Percentiles rank a stretch among this genome's conserved stretches.
Evolutionary conservation across 1,284 basidiomycete genomes (phyloP).

Genomic region (Trichosporon ovoides): DNA sequence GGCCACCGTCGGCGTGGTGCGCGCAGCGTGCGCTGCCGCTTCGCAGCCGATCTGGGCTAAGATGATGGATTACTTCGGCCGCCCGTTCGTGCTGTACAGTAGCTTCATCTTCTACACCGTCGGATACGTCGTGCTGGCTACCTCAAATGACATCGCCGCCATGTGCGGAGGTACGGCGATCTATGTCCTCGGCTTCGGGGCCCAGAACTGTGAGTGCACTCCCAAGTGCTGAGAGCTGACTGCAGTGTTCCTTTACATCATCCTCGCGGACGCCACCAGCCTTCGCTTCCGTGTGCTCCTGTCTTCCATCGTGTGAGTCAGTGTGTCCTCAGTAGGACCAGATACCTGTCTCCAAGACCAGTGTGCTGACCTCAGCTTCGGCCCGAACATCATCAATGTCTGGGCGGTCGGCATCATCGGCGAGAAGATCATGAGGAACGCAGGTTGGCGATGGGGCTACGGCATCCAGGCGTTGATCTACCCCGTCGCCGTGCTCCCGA

Average conservation of each 20-base stretch:
- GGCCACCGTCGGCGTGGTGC: conserved; percentile 9
- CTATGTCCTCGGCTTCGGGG: conserved; percentile 31
- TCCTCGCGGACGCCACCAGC: conserved; percentile 62
- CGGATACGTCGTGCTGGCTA: conserved; percentile 38
- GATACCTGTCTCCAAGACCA: no score
- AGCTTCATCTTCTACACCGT: conserved; percentile 33
- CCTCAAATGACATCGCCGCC: conserved; percentile 25
- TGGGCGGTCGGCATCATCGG: conserved; percentile 48
- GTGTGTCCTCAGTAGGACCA: no score
- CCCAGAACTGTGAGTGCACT: conserved; percentile 21
- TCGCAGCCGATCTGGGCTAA: conserved; percentile 77
- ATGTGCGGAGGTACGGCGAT: conserved; percentile 38
- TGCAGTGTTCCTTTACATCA: conserved; percentile 14
- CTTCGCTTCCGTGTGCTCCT: conserved; percentile 66
- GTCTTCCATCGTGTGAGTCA: conserved; percentile 46
- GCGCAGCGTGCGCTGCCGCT: conserved; percentile 55
- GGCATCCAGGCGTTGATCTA: conserved; percentile 31
- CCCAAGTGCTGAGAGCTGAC: neutral
- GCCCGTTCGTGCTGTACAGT: conserved; percentile 53
- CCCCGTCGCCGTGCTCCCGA: conserved; percentile 22
- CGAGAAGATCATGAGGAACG: neutral
- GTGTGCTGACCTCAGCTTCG: conserved; percentile 56
- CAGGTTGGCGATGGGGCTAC: conserved; percentile 57
- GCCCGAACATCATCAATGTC: conserved; percentile 52
- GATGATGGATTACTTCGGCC: conserved; percentile 61